Evolutionary conservation across 768 basidiomycete genomes (phyloP).

Genomic region (Boletus rufocinnamomeus): DNA sequence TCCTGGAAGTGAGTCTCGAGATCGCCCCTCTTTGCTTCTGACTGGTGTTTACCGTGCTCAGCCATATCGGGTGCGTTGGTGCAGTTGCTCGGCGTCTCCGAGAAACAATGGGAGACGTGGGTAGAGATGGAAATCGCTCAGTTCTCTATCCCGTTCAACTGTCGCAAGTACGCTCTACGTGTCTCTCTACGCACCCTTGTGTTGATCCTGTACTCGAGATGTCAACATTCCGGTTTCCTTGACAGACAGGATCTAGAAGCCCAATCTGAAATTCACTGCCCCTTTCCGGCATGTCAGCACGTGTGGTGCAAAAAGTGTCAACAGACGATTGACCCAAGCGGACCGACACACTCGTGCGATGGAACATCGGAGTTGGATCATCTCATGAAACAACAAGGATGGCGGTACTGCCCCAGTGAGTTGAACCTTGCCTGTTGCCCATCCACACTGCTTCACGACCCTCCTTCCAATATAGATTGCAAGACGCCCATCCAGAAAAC

Average conservation of each 20-base stretch:
- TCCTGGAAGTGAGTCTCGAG: constrained; percentile 32
- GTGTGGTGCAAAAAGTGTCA: constrained; percentile 64
- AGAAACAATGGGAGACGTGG: constrained; percentile 44
- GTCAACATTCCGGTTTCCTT: constrained; percentile 50
- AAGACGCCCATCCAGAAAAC: constrained; percentile 52
- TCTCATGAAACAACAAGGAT: constrained; percentile 53
- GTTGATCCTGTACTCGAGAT: constrained; percentile 39
- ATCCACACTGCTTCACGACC: background rate
- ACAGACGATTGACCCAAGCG: constrained; percentile 38
- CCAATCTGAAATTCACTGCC: constrained; percentile 48
- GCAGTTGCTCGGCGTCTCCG: constrained; percentile 45
- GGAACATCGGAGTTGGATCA: constrained; percentile 54
- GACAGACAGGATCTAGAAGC: constrained; percentile 49
- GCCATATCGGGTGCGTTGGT: constrained; percentile 41
- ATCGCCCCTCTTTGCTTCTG: background rate
- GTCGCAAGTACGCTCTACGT: constrained; percentile 45
- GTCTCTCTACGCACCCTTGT: background rate
- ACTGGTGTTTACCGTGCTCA: constrained; percentile 19
- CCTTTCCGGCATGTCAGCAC: constrained; percentile 47
- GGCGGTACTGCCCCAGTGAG: constrained; percentile 65
- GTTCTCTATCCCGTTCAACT: constrained; percentile 45
- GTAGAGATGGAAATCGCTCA: constrained; percentile 48
- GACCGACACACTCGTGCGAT: constrained; percentile 57
- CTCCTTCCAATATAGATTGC: constrained; percentile 35
- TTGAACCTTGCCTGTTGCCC: background rate